phyloP scores from a whole-genome alignment of 305 asterid species.

The Fraxinus sp. region DNA sequence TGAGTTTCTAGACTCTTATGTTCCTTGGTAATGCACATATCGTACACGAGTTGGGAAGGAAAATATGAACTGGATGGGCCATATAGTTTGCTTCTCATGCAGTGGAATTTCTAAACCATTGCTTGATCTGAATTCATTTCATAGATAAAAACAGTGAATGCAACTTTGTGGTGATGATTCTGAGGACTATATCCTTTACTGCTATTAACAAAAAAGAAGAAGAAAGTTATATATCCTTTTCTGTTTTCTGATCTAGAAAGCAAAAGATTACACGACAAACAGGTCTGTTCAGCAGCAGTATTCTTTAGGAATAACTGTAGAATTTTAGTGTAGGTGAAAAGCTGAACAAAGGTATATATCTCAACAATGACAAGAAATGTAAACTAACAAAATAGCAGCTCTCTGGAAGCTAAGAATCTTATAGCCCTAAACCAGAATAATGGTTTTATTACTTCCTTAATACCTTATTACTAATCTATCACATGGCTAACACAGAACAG shows the following conservation, averaged over 20 bases:
- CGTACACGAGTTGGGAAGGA: constrained; percentile 19
- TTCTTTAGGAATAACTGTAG: neutral
- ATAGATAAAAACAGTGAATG: constrained; percentile 19
- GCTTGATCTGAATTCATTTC: neutral
- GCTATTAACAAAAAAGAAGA: constrained; percentile 10
- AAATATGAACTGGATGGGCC: constrained; percentile 13
- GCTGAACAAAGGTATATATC: neutral
- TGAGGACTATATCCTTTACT: constrained; percentile 32
- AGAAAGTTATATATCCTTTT: constrained; percentile 25
- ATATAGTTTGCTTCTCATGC: constrained; percentile 15
- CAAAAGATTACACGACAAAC: constrained; percentile 13
- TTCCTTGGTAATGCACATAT: constrained; percentile 10
- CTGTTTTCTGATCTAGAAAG: constrained; percentile 27
- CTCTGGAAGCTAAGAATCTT: neutral
- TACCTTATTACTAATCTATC: neutral
- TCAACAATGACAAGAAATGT: neutral
- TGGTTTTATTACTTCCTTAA: neutral
- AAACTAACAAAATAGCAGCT: neutral
- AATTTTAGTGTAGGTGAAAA: neutral
- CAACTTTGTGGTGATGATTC: constrained; percentile 2
- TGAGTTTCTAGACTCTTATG: neutral
- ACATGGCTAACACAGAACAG: neutral
- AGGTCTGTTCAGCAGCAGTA: neutral
- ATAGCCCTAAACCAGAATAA: neutral
- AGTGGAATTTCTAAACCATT: neutral